phyloP scores from a whole-genome alignment of 352 stramenopile genomes.

The Phytophthora ohioensis region DNA sequence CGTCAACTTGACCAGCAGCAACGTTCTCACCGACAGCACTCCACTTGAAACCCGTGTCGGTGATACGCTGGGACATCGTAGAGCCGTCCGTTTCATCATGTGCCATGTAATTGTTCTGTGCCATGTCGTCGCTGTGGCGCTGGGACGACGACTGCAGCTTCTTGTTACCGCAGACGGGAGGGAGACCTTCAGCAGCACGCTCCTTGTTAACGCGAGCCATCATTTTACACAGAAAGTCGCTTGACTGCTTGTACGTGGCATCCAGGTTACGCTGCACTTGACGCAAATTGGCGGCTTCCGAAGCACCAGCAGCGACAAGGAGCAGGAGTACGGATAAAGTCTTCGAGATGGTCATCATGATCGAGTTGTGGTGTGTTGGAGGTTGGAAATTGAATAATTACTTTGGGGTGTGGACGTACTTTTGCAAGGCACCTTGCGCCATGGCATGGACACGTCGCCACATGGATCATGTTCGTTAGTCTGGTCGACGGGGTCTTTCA shows the following conservation, averaged over 20 bases:
- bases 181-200: slow-evolving; percentile 39
- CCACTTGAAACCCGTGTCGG: slow-evolving; percentile 49
- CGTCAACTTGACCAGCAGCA: slow-evolving; percentile 40
- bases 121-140: slow-evolving; percentile 46
- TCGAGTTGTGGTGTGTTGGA: slow-evolving; percentile 1
- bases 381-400: slow-evolving; percentile 25
- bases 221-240: slow-evolving; percentile 37
- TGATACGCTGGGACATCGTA: slow-evolving; percentile 48
- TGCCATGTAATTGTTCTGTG: slow-evolving; percentile 52
- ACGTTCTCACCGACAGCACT: slow-evolving; percentile 47
- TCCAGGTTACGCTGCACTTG: slow-evolving; percentile 31
- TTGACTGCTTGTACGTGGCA: slow-evolving; percentile 22
- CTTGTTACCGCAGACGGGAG: slow-evolving; percentile 44
- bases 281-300: slow-evolving; percentile 26
- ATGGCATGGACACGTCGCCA: slow-evolving; percentile 20
- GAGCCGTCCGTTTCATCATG: slow-evolving; percentile 52
- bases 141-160: slow-evolving; percentile 40
- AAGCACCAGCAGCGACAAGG: slow-evolving; percentile 1
- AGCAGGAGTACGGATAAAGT: slow-evolving; percentile 14
- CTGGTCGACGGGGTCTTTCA: slow-evolving; percentile 7
- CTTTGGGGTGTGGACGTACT: not conserved
- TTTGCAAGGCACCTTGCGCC: not conserved
- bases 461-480: slow-evolving; percentile 22
- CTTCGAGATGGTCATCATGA: slow-evolving; percentile 16
- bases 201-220: slow-evolving; percentile 54